phyloP scores from a whole-genome alignment of 805 yeast species.

The Maudiozyma serrabonitensis region DNA sequence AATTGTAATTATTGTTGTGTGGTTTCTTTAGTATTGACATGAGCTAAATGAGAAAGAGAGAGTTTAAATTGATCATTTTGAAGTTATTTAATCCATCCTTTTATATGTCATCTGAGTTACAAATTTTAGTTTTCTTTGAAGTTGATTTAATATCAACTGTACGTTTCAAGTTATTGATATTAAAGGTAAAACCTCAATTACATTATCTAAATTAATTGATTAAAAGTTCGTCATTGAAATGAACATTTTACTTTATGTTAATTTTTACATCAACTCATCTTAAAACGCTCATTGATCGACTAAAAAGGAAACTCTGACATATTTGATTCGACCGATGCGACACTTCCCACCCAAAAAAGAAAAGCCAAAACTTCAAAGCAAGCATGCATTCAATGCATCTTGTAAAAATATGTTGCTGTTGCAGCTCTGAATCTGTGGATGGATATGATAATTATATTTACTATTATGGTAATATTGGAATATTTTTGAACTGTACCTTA shows the following conservation, averaged over 20 bases:
- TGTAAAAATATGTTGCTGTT: too few relatives aligned
- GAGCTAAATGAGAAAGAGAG: not conserved
- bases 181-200: too few relatives aligned
- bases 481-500: too few relatives aligned
- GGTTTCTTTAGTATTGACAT: not conserved
- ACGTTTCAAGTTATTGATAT: too few relatives aligned
- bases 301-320: slow-evolving; percentile 8
- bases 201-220: not conserved
- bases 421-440: too few relatives aligned
- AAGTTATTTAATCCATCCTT: too few relatives aligned
- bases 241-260: not conserved
- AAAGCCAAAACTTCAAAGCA: not conserved
- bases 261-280: not conserved
- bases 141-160: too few relatives aligned
- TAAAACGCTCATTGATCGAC: slow-evolving; percentile 5
- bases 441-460: too few relatives aligned
- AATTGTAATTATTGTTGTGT: slow-evolving; percentile 3
- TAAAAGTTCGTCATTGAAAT: not conserved
- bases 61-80: too few relatives aligned
- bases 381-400: not conserved
- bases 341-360: not conserved
- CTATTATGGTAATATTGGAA: too few relatives aligned
- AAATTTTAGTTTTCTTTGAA: too few relatives aligned
- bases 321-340: not conserved
- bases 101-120: too few relatives aligned